These are phyloP conservation scores for Agrocybe chaxingu DNA, from an alignment of 768 basidiomycete genomes.

Conservation along the genomic window DNA sequence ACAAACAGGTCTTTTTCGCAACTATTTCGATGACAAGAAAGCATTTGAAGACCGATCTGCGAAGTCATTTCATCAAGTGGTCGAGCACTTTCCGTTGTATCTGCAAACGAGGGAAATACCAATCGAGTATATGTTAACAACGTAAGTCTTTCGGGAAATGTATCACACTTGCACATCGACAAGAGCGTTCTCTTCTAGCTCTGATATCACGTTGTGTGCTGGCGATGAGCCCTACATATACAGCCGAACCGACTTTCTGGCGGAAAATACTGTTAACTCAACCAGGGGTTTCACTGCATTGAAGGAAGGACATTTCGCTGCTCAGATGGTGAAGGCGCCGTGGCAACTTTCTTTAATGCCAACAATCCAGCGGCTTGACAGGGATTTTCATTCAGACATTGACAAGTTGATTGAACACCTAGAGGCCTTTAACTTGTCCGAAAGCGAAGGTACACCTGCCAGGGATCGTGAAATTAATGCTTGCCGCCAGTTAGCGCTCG, in stretches of 20 bases:
- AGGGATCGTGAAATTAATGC: conserved; percentile 46
- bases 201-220: conserved; percentile 57
- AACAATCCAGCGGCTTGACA: conserved; percentile 40
- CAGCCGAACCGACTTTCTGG: conserved; percentile 56
- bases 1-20: conserved; percentile 36
- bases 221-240: conserved; percentile 42
- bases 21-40: conserved; percentile 21
- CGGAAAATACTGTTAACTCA: conserved; percentile 49
- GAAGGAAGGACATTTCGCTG: conserved; percentile 40
- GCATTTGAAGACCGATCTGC: conserved; percentile 31
- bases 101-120: conserved; percentile 51
- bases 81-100: conserved; percentile 53
- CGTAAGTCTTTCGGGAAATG: conserved; percentile 33
- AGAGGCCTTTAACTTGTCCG: conserved; percentile 38
- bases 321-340: conserved; percentile 35
- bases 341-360: conserved; percentile 55
- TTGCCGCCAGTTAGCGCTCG: conserved; percentile 58
- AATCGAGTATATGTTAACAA: conserved; percentile 56
- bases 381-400: conserved; percentile 31
- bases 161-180: not conserved
- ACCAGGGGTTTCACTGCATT: conserved; percentile 52
- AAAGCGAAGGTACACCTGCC: conserved; percentile 32
- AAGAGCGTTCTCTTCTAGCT: conserved; percentile 34
- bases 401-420: conserved; percentile 35
- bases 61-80: conserved; percentile 39